Percentiles rank a stretch among this genome's conserved stretches.
Conservation (phyloP, 208 protist genomes). For the Trichomonas vaginalis region DNA sequence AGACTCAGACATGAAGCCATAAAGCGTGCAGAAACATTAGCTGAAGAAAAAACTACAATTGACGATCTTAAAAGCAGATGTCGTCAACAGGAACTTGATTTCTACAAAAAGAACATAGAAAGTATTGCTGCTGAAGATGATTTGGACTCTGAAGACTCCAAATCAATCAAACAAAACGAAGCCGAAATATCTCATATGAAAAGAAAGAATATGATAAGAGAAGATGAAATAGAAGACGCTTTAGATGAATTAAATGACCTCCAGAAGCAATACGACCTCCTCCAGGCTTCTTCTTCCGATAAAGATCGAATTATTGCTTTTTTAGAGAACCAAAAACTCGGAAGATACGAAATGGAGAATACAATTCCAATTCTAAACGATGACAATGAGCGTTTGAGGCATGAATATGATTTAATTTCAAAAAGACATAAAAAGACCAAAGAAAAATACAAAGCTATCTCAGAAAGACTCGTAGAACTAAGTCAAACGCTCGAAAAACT, state of each 20-base stretch:
- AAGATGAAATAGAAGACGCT: not conserved
- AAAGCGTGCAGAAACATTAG: not conserved
- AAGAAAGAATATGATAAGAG: not conserved
- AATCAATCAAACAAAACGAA: not conserved
- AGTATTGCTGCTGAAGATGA: not conserved
- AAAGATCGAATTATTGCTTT: not conserved
- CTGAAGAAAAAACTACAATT: not conserved
- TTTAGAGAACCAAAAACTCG: not conserved
- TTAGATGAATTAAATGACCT: not conserved
- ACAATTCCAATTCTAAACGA: not conserved
- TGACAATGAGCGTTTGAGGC: not conserved
- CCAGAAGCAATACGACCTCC: not conserved
- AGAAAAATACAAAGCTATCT: not conserved
- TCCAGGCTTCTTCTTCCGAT: not conserved
- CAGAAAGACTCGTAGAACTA: not conserved
- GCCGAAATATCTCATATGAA: not conserved
- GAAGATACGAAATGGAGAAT: not conserved
- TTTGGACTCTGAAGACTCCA: not conserved
- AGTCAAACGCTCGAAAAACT: not conserved
- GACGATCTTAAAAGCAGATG: not conserved
- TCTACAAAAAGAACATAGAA: not conserved
- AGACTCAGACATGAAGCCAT: not conserved
- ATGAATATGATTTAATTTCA: not conserved
- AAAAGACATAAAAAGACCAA: not conserved
- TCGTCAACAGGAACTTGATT: not conserved